Evolutionary conservation across 345 rosid genomes (phyloP).

Genomic region (Eucalyptus pauciflora): DNA sequence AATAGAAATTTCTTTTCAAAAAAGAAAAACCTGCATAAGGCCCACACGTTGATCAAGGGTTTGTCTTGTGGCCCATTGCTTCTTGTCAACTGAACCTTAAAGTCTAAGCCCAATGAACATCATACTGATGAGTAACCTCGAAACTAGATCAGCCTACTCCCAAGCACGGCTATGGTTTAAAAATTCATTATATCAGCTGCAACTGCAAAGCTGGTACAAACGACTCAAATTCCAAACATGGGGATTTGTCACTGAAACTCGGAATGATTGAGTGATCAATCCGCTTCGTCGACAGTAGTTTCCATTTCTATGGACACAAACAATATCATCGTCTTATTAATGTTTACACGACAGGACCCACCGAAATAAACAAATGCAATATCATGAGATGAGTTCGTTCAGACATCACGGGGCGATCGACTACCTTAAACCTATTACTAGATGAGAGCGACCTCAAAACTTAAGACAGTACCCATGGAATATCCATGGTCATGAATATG

Average conservation of each 20-base stretch:
- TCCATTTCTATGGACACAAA: neutral
- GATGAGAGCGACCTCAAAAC: neutral
- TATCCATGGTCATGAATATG: neutral
- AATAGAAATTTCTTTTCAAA: too few relatives aligned
- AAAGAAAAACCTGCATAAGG: neutral
- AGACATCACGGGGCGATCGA: neutral
- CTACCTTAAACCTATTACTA: neutral
- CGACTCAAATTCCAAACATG: neutral
- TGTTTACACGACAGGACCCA: neutral
- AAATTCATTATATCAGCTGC: neutral
- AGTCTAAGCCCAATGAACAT: neutral
- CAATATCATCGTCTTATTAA: neutral
- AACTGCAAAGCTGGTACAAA: neutral
- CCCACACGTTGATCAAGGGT: neutral
- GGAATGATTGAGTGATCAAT: neutral
- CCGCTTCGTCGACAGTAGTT: neutral
- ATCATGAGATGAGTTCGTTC: neutral
- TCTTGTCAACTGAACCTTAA: neutral
- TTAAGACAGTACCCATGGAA: neutral
- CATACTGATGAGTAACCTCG: neutral
- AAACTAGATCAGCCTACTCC: neutral
- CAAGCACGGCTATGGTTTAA: neutral
- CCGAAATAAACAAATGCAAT: neutral
- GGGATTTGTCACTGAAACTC: neutral
- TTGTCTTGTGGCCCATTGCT: neutral